A percentile compares a stretch with the other conserved stretches of the same genome.
Evolutionary conservation across 2,329 filamentous ascomycete genomes (phyloP).

Genomic region (Hymenoscyphus fructigenus): DNA sequence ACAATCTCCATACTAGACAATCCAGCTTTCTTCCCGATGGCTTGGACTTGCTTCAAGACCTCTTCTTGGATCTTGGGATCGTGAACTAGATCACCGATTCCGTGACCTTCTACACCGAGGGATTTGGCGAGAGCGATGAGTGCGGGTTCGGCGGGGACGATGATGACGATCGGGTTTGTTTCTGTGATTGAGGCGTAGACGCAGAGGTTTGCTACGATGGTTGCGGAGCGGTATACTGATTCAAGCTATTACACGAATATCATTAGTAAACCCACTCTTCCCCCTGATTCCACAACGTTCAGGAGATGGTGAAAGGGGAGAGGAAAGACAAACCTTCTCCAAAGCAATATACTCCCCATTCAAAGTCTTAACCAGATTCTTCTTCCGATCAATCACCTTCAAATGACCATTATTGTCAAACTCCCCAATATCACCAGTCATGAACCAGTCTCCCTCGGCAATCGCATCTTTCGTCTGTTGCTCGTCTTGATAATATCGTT

Average conservation of each 20-base stretch:
- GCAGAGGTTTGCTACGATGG: slow-evolving; percentile 80
- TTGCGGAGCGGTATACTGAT: slow-evolving; percentile 77
- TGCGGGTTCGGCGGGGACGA: slow-evolving; percentile 64
- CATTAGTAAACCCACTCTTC: neutral
- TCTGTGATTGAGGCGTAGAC: slow-evolving; percentile 75
- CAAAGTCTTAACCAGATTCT: slow-evolving; percentile 90
- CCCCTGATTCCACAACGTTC: too few species aligned
- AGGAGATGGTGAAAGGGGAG: slow-evolving; percentile 12
- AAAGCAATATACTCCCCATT: slow-evolving; percentile 96
- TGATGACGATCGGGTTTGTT: slow-evolving; percentile 76
- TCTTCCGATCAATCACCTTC: slow-evolving; percentile 81
- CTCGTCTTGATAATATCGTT: slow-evolving; percentile 78
- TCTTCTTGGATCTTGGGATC: slow-evolving; percentile 60
- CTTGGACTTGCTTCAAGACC: slow-evolving; percentile 67
- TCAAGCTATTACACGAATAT: slow-evolving; percentile 58
- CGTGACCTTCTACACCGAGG: slow-evolving; percentile 59
- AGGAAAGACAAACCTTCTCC: slow-evolving; percentile 60
- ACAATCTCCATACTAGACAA: slow-evolving; percentile 71
- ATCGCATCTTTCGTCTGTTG: slow-evolving; percentile 77
- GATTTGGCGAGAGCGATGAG: slow-evolving; percentile 57
- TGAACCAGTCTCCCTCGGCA: slow-evolving; percentile 79
- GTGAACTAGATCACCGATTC: slow-evolving; percentile 54
- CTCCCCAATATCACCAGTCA: slow-evolving; percentile 81
- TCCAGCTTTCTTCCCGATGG: slow-evolving; percentile 61
- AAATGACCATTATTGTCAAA: slow-evolving; percentile 71